Evolutionary conservation across 345 rosid species (phyloP), one percentile per base, ranked within the genome.

Genomic region (Ceriops zippeliana): DNA sequence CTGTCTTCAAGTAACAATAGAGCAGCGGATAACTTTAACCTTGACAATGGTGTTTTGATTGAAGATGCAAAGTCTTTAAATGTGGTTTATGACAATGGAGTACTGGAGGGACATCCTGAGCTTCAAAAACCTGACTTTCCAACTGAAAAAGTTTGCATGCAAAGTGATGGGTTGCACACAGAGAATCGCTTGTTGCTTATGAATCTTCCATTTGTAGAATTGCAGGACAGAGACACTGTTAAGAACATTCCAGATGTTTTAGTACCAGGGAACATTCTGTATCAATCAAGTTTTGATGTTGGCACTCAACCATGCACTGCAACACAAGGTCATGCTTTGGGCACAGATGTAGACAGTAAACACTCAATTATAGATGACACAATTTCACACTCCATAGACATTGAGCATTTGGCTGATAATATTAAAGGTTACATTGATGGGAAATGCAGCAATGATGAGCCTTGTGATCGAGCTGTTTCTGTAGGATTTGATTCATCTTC

Each of bases 201-300:
- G 63, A 61, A 70, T 51, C 26, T 63, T 78, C 73, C 35, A 63
- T 52, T 65, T 38, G 73, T 78, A 77, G 83, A 72, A 61, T 62
- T 22, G 35, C 60, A 35, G 34, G 52, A 69, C 34, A 63, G 26
- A 62, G 73, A 70, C 62, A 47, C 49, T 68, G 20, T 30, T 56
- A 70, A 68, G 49, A 74, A 47, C 73, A 70, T 60, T 58, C 6
- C 11, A 31, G 69, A 38, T 53, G 24, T 35, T 72, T 52, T 56
- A 69, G 78, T 61, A 42, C 56, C 69, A 58, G 2, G 68, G 28
- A 46, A 76, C 47, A 65, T 46, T 58, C 63, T 42, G 59, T 32
- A 49, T 62, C 78, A 73, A 66, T 65, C 81, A 63, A 22, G 56
- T 69, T 30, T 52, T 52, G 42, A n/a, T 28, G 61, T 37, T 49